Percentiles rank a stretch among this genome's conserved stretches.
These are phyloP conservation scores for Boletellus ananas DNA, from an alignment of 768 basidiomycete genomes.

Conservation along the genomic window DNA sequence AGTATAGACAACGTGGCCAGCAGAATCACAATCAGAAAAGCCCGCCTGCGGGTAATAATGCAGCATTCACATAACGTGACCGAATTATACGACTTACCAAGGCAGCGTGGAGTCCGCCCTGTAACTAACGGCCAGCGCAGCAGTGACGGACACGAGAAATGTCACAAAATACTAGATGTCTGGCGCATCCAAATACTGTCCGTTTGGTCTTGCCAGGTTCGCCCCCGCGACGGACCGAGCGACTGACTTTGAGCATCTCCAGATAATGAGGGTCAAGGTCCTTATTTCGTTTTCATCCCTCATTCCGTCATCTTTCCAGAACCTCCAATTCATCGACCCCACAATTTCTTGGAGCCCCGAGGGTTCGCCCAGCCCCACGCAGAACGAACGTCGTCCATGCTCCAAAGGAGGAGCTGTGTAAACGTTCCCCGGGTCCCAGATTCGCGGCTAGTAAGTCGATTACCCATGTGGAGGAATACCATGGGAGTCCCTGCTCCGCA, in stretches of 20 bases:
- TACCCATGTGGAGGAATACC: conserved; percentile 28
- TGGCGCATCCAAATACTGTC: conserved; percentile 33
- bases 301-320: conserved; percentile 28
- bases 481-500: conserved; percentile 36
- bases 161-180: conserved; percentile 32
- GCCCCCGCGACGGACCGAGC: conserved; percentile 10
- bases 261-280: conserved; percentile 51
- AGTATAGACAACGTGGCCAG: conserved; percentile 47
- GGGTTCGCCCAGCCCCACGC: conserved; percentile 44
- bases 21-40: conserved; percentile 47
- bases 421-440: conserved; percentile 39
- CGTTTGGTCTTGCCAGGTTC: neutral
- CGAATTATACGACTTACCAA: conserved; percentile 30
- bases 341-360: conserved; percentile 6
- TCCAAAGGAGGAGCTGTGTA: conserved; percentile 51
- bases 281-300: conserved; percentile 32
- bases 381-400: conserved; percentile 43
- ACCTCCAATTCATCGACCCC: conserved; percentile 37
- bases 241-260: conserved; percentile 43
- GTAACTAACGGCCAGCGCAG: conserved; percentile 54
- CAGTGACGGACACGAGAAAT: conserved; percentile 34
- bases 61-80: no score
- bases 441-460: conserved; percentile 17
- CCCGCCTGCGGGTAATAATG: conserved; percentile 30
- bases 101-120: conserved; percentile 50